phyloP scores from a whole-genome alignment of 1,284 basidiomycete genomes.

The Fomitopsis pinicola region DNA sequence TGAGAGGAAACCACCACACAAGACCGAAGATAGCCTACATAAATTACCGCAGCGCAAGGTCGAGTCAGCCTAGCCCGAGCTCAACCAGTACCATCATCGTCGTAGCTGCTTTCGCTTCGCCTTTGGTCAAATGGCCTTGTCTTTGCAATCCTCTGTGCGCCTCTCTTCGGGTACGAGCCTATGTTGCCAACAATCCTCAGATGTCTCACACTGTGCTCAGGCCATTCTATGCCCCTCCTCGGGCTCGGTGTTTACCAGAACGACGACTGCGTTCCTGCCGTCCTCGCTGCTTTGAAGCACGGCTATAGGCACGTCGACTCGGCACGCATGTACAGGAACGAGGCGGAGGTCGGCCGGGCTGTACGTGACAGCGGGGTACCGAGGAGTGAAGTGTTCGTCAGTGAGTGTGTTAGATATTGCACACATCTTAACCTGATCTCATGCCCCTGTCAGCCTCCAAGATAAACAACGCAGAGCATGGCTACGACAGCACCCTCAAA shows the following conservation, averaged over 20 bases:
- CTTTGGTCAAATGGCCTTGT: neutral
- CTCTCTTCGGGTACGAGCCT: constrained; percentile 1
- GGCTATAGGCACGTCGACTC: constrained; percentile 70
- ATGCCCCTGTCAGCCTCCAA: constrained; percentile 14
- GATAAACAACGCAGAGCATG: constrained; percentile 15
- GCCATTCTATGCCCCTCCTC: constrained; percentile 61
- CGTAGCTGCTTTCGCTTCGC: no score
- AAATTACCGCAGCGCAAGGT: no score
- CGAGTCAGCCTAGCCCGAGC: no score
- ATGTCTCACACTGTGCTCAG: constrained; percentile 16
- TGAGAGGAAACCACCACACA: no score
- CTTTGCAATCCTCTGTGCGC: neutral
- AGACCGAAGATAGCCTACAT: no score
- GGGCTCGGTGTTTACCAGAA: constrained; percentile 82
- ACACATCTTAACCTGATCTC: neutral
- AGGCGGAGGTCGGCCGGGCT: constrained; percentile 57
- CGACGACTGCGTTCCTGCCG: constrained; percentile 50
- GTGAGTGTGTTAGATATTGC: constrained; percentile 34
- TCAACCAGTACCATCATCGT: no score
- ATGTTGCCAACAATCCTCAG: neutral
- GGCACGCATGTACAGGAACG: constrained; percentile 73
- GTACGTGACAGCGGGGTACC: constrained; percentile 47
- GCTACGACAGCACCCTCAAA: constrained; percentile 14
- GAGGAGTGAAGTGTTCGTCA: constrained; percentile 62
- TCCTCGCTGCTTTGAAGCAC: constrained; percentile 58